Base-by-base conservation (phyloP, 2,329 filamentous ascomycete genomes). In the Ceratocystiopsis minuta region DNA sequence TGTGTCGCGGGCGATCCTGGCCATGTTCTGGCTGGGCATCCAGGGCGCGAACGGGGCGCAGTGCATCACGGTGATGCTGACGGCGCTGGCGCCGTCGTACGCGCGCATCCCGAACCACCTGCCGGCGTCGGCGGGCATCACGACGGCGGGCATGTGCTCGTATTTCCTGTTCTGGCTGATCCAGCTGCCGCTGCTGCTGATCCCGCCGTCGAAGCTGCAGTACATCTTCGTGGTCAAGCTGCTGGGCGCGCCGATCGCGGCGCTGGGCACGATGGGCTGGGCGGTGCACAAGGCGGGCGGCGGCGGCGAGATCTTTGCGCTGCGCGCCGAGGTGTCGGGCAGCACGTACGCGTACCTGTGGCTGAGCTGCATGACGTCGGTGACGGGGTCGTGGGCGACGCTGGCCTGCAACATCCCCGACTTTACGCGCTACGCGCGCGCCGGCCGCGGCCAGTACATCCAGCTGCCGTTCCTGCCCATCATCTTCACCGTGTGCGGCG, bases 211-310 rank as follows among this genome's bases (percentile, higher is more conserved):
- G 16, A 42, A 43, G 34, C 47, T 51, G 28, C 38, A 32, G 17
- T 36, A 17, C 41, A 42, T 51, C 66, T 72, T 72, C 49, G 60
- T 67, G 36, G 46, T 64, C 45, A 72, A 71, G 55, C 52, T 65
- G 0, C 48, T 66, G 5, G 54, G 63, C 3, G 66, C 75, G 12
- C 75, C 73, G 2, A 58, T 70, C n/a, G 66, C 70, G 2, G 75
- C 72, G 52, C 63, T 79, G 44, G 71, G 69, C 2, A 75, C 75
- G 17, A 61, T 80, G 51, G 68, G 74, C 37, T 80, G 75, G 74
- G 68, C 68, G 4, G 65, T 79, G 45, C 64, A 67, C 5, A 69
- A 70, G 40, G 67, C 69, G 4, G 67, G 68, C 16, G 67, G 67
- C n/a, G 62, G 67, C 14, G 59, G 59, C 17, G 56, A 58, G 18